Evolutionary conservation across 257 asterid species (phyloP), one percentile per base, ranked within the genome.

Genomic region (Scutellaria galericulata): DNA sequence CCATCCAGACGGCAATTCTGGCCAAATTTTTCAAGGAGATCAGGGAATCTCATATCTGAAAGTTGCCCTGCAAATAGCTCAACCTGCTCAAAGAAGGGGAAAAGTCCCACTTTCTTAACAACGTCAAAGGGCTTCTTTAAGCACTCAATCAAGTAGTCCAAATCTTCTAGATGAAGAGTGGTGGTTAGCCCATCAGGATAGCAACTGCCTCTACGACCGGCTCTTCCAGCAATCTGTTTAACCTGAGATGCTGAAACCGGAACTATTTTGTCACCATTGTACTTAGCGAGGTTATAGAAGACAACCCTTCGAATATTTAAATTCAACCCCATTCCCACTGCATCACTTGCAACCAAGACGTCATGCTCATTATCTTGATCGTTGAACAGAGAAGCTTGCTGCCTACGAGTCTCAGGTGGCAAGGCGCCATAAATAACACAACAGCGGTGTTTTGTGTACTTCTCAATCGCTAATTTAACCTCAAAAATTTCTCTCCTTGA

Each of bases 281-380:
- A 91, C 83, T 94, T 94, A 0, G 87, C 72, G 39, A 91, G 88
- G 74, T 66, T 89, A 64, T 81, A 88, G 69, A 94, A 94, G 13
- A 94, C 84, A 57, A 88, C 81, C 83, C 99, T 84, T 68, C 95
- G 73, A 37, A 94, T 91, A 70, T 94, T 88, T 42, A 94, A 81
- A 76, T 94, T 94, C 86, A 94, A 89, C 68, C 97, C 99, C 99
- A 94, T 94, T 57, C 99, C 99, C 11, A 94, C 97, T 6, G 99
- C 99, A 68, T 94, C 97, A 77, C 97, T 94, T 7, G 97, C 99
- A 60, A 94, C 95, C 86, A 94, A 79, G 57, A 94, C 89, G 73
- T 94, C 97, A 47, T 58, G 87, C 68, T 86, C 93, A 54, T 83
- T 89, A 68, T 85, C 81, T 55, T 85, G 95, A 75, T 82, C 78